Conservation (phyloP, 129 eudicot genomes). For the Lactuca saligna region DNA sequence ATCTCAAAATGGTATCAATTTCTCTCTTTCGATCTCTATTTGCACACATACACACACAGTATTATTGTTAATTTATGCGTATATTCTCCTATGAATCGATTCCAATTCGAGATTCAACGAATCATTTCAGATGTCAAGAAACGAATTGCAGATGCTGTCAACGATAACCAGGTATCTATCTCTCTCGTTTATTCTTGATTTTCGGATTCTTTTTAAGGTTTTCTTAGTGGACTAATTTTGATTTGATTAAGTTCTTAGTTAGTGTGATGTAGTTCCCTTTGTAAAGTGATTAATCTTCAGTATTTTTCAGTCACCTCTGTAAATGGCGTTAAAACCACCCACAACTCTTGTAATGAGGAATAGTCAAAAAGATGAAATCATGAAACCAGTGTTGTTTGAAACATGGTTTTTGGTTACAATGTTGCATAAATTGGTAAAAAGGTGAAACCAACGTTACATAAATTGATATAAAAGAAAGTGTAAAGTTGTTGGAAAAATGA, state of each 20-base stretch:
- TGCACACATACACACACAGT: background rate
- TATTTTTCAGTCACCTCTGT: background rate
- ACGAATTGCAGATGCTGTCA: conserved; percentile 85
- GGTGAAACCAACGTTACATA: too few species aligned
- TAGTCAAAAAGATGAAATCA: background rate
- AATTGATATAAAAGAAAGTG: too few species aligned
- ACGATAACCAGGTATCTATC: conserved; percentile 63
- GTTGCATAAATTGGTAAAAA: too few species aligned
- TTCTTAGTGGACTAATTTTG: background rate
- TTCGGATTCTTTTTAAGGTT: background rate
- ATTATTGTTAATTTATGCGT: background rate
- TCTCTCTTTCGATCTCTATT: background rate
- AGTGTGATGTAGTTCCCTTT: background rate
- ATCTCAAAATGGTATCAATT: conserved; percentile 58
- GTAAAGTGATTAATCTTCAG: background rate
- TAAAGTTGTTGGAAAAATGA: too few species aligned
- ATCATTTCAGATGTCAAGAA: conserved; percentile 68
- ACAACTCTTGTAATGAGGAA: background rate
- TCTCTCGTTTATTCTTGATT: background rate
- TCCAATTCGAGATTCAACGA: background rate
- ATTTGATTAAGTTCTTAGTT: background rate
- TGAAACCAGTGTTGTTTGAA: background rate
- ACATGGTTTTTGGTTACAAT: too few species aligned
- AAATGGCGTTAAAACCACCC: background rate
- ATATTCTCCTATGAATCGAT: background rate